These are phyloP conservation scores for Acanthamoeba healyi DNA, from an alignment of 208 protist genomes.

Conservation along the genomic window DNA sequence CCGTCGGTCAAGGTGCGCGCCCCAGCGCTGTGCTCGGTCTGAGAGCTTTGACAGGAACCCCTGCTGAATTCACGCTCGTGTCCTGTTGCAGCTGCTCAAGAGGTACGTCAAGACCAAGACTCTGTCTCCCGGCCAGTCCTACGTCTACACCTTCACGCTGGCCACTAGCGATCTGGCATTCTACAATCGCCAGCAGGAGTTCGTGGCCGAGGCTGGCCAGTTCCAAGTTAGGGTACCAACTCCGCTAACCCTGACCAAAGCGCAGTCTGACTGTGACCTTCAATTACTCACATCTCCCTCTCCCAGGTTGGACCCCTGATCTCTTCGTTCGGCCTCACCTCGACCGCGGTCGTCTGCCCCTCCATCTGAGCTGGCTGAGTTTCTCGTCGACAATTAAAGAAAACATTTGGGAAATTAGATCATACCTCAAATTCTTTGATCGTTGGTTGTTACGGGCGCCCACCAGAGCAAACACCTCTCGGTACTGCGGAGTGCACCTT, in stretches of 20 bases:
- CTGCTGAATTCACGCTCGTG: background rate
- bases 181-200: conserved; percentile 53
- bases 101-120: conserved; percentile 7
- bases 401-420: no score
- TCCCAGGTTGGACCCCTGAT: background rate
- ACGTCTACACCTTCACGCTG: background rate
- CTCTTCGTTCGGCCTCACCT: conserved; percentile 7
- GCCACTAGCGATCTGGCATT: conserved; percentile 22
- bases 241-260: no score
- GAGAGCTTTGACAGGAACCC: background rate
- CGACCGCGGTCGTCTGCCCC: background rate
- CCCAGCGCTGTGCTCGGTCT: background rate
- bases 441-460: no score
- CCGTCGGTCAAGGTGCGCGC: conserved; percentile 79
- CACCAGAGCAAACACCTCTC: no score
- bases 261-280: no score
- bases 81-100: conserved; percentile 42
- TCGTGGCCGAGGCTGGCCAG: conserved; percentile 48
- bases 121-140: background rate
- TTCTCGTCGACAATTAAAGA: no score
- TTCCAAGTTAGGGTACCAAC: background rate
- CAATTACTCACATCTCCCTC: background rate
- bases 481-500: no score
- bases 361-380: background rate
- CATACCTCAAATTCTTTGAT: no score